A percentile compares a stretch with the other conserved stretches of the same genome.
These are phyloP conservation scores for Kwoniella pini DNA, from an alignment of 768 basidiomycete species.

Conservation along the genomic window DNA sequence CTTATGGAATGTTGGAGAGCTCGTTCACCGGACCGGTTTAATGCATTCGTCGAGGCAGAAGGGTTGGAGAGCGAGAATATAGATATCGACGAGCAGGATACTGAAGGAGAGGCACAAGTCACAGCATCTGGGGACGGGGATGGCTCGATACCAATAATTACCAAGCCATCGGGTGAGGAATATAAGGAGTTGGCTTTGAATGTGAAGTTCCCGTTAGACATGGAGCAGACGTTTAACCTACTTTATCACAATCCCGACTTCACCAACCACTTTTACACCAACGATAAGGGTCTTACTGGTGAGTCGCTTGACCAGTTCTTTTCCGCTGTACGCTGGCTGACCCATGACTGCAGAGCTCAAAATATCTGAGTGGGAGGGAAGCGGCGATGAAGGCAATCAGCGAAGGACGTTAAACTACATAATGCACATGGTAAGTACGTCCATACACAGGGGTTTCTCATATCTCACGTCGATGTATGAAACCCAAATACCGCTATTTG, in stretches of 20 bases:
- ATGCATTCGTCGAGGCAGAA: constrained; percentile 9
- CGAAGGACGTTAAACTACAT: constrained; percentile 28
- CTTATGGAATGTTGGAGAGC: constrained; percentile 27
- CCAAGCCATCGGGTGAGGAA: constrained; percentile 17
- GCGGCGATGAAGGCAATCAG: constrained; percentile 7
- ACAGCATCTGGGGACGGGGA: background rate
- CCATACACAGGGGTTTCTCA: background rate
- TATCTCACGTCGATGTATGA: too few species aligned
- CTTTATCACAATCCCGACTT: constrained; percentile 34
- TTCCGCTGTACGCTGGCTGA: background rate
- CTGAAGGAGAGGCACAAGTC: background rate
- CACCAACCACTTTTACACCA: constrained; percentile 21
- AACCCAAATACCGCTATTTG: too few species aligned
- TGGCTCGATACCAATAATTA: background rate
- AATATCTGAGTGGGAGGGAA: constrained; percentile 26
- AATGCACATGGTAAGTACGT: constrained; percentile 33
- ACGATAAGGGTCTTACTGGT: constrained; percentile 33
- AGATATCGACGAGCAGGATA: constrained; percentile 4
- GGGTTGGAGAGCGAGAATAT: background rate
- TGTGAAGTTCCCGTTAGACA: constrained; percentile 22
- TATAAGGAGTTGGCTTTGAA: constrained; percentile 30
- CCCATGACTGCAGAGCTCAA: constrained; percentile 20
- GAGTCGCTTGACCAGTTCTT: constrained; percentile 10
- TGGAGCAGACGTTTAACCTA: constrained; percentile 28
- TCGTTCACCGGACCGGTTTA: constrained; percentile 23